phyloP scores from a whole-genome alignment of 306 rosid genomes.

The Sicyos edulis region DNA sequence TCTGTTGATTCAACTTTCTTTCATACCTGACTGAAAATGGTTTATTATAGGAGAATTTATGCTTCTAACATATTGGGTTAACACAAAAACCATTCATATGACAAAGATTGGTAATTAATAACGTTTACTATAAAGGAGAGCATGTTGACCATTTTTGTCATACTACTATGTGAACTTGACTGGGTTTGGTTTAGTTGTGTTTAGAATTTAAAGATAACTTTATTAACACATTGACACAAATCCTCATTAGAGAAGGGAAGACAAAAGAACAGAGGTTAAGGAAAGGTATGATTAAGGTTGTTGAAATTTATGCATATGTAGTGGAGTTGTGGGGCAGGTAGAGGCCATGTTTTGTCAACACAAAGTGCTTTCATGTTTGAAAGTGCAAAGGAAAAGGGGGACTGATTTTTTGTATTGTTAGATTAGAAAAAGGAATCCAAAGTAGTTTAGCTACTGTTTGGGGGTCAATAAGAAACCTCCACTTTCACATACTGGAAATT shows the following conservation, averaged over 20 bases:
- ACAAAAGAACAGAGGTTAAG: constrained; percentile 6
- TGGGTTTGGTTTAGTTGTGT: neutral
- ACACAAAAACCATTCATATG: neutral
- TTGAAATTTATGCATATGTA: constrained; percentile 19
- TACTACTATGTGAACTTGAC: neutral
- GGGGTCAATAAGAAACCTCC: no score
- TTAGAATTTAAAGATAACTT: neutral
- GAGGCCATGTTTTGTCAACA: constrained; percentile 32
- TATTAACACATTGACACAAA: neutral
- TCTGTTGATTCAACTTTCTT: constrained; percentile 3
- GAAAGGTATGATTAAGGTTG: constrained; percentile 20
- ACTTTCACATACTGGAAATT: neutral
- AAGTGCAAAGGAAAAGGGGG: constrained; percentile 3
- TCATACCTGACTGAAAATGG: neutral
- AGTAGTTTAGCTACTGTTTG: constrained; percentile 12
- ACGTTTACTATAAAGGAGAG: neutral
- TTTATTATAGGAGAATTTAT: neutral
- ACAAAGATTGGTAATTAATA: neutral
- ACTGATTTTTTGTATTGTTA: neutral
- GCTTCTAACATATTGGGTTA: neutral
- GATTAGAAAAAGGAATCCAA: constrained; percentile 29
- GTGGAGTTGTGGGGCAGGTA: constrained; percentile 37
- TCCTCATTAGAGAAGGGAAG: neutral
- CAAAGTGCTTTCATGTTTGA: constrained; percentile 23
- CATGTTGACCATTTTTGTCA: constrained; percentile 1